Percentiles rank a stretch among this genome's conserved stretches.
Conservation (phyloP, 2,329 filamentous ascomycete species). For the Epichloe amarillans region DNA sequence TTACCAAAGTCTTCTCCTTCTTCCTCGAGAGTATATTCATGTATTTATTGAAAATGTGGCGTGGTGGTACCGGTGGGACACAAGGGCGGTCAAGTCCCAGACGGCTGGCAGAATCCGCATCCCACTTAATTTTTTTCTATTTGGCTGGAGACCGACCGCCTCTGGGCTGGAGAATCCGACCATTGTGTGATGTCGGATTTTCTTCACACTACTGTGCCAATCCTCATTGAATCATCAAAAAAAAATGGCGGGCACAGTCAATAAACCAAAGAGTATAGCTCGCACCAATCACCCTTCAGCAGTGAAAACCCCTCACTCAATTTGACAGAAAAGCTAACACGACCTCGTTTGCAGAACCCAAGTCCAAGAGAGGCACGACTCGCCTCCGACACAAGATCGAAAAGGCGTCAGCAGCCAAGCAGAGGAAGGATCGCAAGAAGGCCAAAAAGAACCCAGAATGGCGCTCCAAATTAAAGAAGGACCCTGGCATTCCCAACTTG, state of each 20-base stretch:
- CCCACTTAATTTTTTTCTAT: conserved; percentile 25
- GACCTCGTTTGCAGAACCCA: conserved; percentile 52
- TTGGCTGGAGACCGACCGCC: neutral
- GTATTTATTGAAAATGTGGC: neutral
- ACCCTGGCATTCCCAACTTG: conserved; percentile 91
- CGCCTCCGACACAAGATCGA: conserved; percentile 92
- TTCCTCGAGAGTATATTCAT: no score
- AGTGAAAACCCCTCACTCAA: no score
- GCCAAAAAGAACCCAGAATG: conserved; percentile 97
- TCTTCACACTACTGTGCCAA: neutral
- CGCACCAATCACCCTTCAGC: neutral
- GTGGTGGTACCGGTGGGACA: neutral
- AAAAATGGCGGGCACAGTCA: conserved; percentile 40
- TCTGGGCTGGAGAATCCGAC: neutral
- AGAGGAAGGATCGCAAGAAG: conserved; percentile 75
- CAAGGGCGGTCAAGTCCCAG: conserved; percentile 17
- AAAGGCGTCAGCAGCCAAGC: conserved; percentile 81
- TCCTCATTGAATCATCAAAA: conserved; percentile 4
- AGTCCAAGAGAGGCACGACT: conserved; percentile 82
- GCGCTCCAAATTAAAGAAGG: conserved; percentile 90
- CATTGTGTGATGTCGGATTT: neutral
- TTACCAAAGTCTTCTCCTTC: no score
- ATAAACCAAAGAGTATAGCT: conserved; percentile 38
- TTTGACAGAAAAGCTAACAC: neutral
- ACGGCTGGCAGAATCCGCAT: conserved; percentile 23